Evolutionary conservation across 345 rosid genomes (phyloP), one percentile per base, ranked within the genome.

Genomic region (Mangifera indica): DNA sequence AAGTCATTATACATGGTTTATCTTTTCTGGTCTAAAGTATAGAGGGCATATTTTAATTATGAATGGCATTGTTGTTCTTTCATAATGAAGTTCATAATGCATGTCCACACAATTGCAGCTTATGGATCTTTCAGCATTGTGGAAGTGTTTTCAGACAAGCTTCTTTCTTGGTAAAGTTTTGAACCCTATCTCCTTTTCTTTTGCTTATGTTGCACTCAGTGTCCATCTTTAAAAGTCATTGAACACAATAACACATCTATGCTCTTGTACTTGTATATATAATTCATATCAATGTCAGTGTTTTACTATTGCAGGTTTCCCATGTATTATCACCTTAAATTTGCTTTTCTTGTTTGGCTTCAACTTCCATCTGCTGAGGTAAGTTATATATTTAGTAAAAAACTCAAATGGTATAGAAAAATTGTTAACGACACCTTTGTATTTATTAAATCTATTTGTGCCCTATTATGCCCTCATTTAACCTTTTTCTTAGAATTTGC

Each of bases 281-380:
- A 22, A 55, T 8, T 12, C 15, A 5, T 45, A 14, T 24, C 25
- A 18, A 56, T 57, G n/a, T n/a, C 20, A 17, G 24, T 25, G 14
- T 45, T 6, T 57, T 17, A 2, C 8, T 61, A 18, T 54, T 73
- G 55, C 81, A 87, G 93, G 97, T 73, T 83, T 78, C 88, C 97
- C 0, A 70, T 86, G 59, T 89, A 89, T 74, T 87, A 89, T 81
- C 91, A 85, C 74, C 69, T 77, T 70, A 91, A 91, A 75, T 87
- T 89, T 78, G 92, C 91, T 10, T 86, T 89, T 78, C 91, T 89
- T 42, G 86, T 87, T 37, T 89, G 88, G 91, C 88, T 87, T 75
- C 86, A 87, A 76, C 86, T 81, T 60, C 88, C 87, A 32, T 66
- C 80, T 55, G 18, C 54, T 46, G 76, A 76, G 10, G 88, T 87